Evolutionary conservation across 768 basidiomycete species (phyloP).

Genomic region (Boletus insuetus): DNA sequence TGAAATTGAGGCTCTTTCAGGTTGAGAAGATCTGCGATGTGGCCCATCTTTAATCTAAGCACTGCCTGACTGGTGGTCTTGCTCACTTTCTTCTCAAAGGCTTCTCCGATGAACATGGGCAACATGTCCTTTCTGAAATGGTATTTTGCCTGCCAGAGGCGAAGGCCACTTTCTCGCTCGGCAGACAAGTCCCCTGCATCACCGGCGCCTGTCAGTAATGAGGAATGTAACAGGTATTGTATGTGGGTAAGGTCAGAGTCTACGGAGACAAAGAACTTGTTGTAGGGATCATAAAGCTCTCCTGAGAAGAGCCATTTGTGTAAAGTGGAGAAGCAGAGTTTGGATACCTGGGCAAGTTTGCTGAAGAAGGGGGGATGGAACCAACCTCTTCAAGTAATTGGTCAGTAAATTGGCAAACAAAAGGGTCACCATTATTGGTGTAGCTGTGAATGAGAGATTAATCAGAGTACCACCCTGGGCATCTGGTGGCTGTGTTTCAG

Average conservation of each 20-base stretch:
- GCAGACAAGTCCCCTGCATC: constrained; percentile 58
- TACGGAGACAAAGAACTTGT: constrained; percentile 93
- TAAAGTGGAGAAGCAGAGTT: constrained; percentile 90
- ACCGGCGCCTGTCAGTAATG: constrained; percentile 48
- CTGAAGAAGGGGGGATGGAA: neutral
- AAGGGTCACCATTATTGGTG: constrained; percentile 97
- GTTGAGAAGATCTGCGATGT: constrained; percentile 88
- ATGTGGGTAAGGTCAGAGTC: constrained; percentile 75
- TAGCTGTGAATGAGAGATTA: constrained; percentile 91
- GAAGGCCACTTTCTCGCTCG: constrained; percentile 64
- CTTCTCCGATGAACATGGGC: constrained; percentile 91
- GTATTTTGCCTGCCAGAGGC: constrained; percentile 93
- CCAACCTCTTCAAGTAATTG: constrained; percentile 83
- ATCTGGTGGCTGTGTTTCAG: constrained; percentile 39
- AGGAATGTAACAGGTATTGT: constrained; percentile 62
- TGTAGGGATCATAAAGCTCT: constrained; percentile 90
- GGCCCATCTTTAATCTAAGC: neutral
- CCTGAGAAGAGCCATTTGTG: constrained; percentile 97
- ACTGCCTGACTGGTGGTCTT: neutral
- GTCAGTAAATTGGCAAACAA: constrained; percentile 87
- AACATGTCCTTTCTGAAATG: constrained; percentile 90
- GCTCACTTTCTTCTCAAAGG: constrained; percentile 87
- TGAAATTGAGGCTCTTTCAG: constrained; percentile 96
- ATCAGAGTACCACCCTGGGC: constrained; percentile 91
- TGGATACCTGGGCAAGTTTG: constrained; percentile 66